Evolutionary conservation across 306 rosid genomes (phyloP), one percentile per base, ranked within the genome.

Genomic region (Ochetophila trinervis): DNA sequence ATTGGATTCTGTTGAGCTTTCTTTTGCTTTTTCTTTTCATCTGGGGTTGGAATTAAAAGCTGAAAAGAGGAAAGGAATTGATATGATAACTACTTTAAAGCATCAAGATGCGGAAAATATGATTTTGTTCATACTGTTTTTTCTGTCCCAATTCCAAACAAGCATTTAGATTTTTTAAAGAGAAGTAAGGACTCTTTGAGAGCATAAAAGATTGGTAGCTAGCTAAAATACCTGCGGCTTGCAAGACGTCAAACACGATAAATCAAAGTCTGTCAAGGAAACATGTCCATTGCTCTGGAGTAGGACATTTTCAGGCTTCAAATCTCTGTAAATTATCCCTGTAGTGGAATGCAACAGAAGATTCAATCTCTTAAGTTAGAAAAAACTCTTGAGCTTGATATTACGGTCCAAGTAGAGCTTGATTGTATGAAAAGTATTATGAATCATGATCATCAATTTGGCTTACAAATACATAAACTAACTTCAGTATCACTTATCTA

Each of bases 311-410:
- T 93, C 99, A 24, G 99, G 99, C 91, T 93, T 93, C 74, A 93
- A 78, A 78, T 93, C 99, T 53, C 99, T 77, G 69, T 93, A 93
- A 60, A 93, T 93, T 86, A 93, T 87, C 63, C 99, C 99, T 93
- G 73, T 42, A 65, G 65, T 27, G 54, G 12, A 53, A 59, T 34
- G 40, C 35, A 64, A 57, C 40, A 68, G 47, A 69, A 60, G 34
- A 24, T 40, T 24, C 45, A 10, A 10, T 37, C 17, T 27, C 32
- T 27, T 27, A 27, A 27, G 32, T 27, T 27, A 27, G 32, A 27
- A 27, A 27, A 27, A 27, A 27, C 32, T 27, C 32, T 27, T 27
- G 32, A 27, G 32, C 32, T 27, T 27, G 32, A 2, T 27, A 27
- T 27, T 27, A 4, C 4, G 4, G 32, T 27, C 32, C 3, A 27